Base-by-base conservation (phyloP, 345 rosid genomes). In the Aethionema arabicum region DNA sequence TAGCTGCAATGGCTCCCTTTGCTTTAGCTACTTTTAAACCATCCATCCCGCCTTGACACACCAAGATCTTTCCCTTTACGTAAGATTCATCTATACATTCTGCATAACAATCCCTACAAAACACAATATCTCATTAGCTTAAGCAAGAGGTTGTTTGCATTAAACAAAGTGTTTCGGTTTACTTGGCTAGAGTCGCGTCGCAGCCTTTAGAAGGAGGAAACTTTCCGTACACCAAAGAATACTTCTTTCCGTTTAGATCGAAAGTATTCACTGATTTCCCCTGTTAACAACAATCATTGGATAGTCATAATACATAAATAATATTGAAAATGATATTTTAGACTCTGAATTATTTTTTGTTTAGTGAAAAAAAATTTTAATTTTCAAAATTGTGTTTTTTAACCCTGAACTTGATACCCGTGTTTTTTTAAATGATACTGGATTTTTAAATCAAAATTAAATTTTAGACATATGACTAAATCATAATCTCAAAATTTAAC, bases 11-110 rank as follows among this genome's bases (percentile, higher is more conserved):
- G 21, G 78, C 80, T 47, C 72, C 72, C 21, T 12, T 6, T 12
- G 69, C 12, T 44, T n/a, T 0, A 59, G 41, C 67, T 6, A 3
- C 15, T 4, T 2, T 0, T 5, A 4, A 16, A 35, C 54, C 74
- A 0, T 0, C 0, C 27, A 21, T 21, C 1, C 27, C 27, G 27
- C 0, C 2, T 0, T 8, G 62, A 33, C 81, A 78, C 35, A 79
- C 21, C 29, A 79, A 56, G 33, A 77, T 77, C 67, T 78, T 81
- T 32, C 76, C 81, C 31, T 69, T 74, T 14, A 78, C 72, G 31
- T 35, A 35, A 3, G 32, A 52, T 7, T 37, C 0, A 11, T 66
- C 8, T 5, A 79, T 12, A 41, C 81, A 79, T 2, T 0, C 4
- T 31, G 0, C 0, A 8, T 0, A 0, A 58, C 84, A 80, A 30